Percentiles rank a stretch among this genome's conserved stretches.
These are phyloP conservation scores for Ceratocystis eucalypticola DNA, from an alignment of 2,329 filamentous ascomycete genomes.

Conservation along the genomic window DNA sequence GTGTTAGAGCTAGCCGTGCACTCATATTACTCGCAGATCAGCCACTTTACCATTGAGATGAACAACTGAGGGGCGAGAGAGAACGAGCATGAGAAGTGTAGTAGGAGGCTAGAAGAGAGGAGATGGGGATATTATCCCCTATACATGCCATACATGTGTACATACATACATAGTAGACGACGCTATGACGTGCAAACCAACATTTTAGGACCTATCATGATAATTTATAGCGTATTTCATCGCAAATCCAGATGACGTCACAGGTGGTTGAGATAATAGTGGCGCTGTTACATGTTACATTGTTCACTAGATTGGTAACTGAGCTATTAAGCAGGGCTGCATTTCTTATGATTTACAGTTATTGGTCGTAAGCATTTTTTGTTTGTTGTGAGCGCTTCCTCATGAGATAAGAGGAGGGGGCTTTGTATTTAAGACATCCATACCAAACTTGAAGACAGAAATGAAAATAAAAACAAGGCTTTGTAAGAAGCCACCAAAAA, in stretches of 20 bases:
- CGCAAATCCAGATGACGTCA: not conserved
- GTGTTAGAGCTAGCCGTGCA: conserved; percentile 55
- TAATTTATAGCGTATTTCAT: not conserved
- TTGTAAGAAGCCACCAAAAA: not conserved
- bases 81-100: conserved; percentile 9
- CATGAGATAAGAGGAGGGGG: not conserved
- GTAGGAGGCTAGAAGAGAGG: not conserved
- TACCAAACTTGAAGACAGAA: conserved; percentile 1
- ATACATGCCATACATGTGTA: no score
- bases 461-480: conserved; percentile 1
- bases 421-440: not conserved
- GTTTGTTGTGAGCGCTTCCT: not conserved
- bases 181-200: not conserved
- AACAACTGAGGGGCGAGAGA: conserved; percentile 2
- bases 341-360: no score
- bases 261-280: not conserved
- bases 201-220: not conserved
- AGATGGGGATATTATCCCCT: not conserved
- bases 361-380: not conserved
- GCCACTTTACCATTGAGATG: conserved; percentile 57
- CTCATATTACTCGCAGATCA: conserved; percentile 61
- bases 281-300: no score
- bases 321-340: no score
- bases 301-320: no score
- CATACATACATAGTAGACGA: not conserved